A percentile compares a stretch with the other conserved stretches of the same genome.
Conservation (phyloP, 345 rosid species). For the Abelmoschus esculentus region DNA sequence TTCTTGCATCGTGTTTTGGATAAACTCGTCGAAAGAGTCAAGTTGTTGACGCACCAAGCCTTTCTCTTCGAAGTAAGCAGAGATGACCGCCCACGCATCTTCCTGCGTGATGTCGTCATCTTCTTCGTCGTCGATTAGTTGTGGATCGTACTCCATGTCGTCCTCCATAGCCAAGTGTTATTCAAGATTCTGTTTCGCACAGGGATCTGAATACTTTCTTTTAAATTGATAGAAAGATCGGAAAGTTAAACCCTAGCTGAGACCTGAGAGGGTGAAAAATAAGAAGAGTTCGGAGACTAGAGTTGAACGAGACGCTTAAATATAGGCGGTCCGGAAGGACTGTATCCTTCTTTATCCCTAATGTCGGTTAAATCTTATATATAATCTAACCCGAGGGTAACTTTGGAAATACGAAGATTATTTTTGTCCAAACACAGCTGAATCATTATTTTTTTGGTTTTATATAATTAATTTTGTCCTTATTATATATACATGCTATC, state of each 20-base stretch:
- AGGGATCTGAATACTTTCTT: not conserved
- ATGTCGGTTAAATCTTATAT: too few species aligned
- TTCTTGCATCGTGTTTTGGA: slow-evolving; percentile 97
- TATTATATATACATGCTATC: too few species aligned
- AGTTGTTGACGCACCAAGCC: slow-evolving; percentile 93
- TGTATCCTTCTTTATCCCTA: too few species aligned
- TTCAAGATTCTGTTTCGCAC: not conserved
- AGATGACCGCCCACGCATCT: slow-evolving; percentile 92
- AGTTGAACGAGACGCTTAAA: too few species aligned
- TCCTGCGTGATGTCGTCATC: slow-evolving; percentile 91
- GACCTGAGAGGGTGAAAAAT: not conserved
- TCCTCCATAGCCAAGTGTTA: slow-evolving; percentile 41
- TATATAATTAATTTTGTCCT: too few species aligned
- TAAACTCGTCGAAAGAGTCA: slow-evolving; percentile 90
- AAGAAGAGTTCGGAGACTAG: too few species aligned
- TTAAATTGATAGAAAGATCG: not conserved
- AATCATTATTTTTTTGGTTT: too few species aligned
- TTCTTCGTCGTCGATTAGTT: slow-evolving; percentile 45
- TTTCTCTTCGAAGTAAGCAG: slow-evolving; percentile 92
- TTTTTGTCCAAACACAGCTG: too few species aligned
- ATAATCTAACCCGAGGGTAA: too few species aligned
- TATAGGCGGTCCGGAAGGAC: too few species aligned
- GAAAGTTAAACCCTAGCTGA: not conserved
- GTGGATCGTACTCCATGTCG: slow-evolving; percentile 57
- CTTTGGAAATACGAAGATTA: too few species aligned